Evolutionary conservation across 179 eudicot genomes (phyloP), one percentile per base, ranked within the genome.

Genomic region (Beta corolliflora): DNA sequence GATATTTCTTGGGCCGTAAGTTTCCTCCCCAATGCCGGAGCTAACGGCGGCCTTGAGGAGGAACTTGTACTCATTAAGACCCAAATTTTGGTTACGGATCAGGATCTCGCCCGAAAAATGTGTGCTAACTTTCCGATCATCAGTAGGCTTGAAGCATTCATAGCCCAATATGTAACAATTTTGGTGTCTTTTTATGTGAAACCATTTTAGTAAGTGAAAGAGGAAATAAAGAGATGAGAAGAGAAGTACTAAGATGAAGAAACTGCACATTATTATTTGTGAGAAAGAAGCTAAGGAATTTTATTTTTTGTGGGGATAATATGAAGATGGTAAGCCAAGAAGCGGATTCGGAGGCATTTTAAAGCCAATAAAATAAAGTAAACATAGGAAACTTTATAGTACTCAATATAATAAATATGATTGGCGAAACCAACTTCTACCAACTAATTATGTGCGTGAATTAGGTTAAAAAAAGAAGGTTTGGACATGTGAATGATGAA

Each of bases 11-110:
- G 98, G 98, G 79, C 87, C 88, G 73, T 94, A 94, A 13, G 94
- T 93, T 19, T 88, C 84, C 70, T 94, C 98, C 21, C 98, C 98
- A 14, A 94, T 81, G 73, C 98, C 99, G 0, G 98, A 89, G 86
- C 92, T 90, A 1, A 96, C 94, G 4, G 89, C 85, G 77, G 97
- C 96, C 68, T 88, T 92, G 11, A 94, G 86, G 54, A 93, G 91
- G 71, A 96, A 94, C 84, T 89, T 89, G 88, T 88, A 91, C 88
- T 94, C 98, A 41, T 86, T 77, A 25, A 94, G 87, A 66, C 98
- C 97, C 55, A 96, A 85, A 19, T 86, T 85, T 44, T 87, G 84
- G 88, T 91, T 96, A 13, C 99, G 83, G 55, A 77, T 79, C 11
- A 96, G 81, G 86, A 96, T 71, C 1, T 94, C 91, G 3, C 99